phyloP scores from a whole-genome alignment of 495 filamentous ascomycete species.

The Hyaloscypha variabilis region DNA sequence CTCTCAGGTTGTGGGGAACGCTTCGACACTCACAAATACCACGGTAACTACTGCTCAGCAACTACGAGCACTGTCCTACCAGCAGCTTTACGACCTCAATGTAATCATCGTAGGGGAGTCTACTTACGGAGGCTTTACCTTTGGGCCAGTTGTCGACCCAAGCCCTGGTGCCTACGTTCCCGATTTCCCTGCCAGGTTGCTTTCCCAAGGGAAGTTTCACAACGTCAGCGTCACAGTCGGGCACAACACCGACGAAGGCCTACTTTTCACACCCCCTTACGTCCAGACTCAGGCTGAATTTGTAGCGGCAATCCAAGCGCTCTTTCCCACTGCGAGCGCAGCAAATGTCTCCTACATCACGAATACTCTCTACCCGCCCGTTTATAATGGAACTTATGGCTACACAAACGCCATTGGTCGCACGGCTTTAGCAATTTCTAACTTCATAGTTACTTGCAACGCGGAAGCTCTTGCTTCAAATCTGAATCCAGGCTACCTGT shows the following conservation, averaged over 20 bases:
- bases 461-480: conserved; percentile 39
- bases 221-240: conserved; percentile 57
- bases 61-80: conserved; percentile 48
- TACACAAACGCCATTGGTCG: conserved; percentile 43
- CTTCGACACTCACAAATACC: conserved; percentile 7
- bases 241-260: conserved; percentile 57
- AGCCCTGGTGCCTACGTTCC: conserved; percentile 53
- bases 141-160: conserved; percentile 58
- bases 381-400: conserved; percentile 41
- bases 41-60: conserved; percentile 48
- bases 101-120: conserved; percentile 43
- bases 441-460: conserved; percentile 52
- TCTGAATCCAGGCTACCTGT: conserved; percentile 56
- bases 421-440: conserved; percentile 36
- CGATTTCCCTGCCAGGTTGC: conserved; percentile 53
- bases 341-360: neutral
- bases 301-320: neutral
- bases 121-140: conserved; percentile 52
- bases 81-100: conserved; percentile 53
- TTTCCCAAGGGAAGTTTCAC: conserved; percentile 59
- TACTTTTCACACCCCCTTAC: conserved; percentile 21
- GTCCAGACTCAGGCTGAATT: neutral
- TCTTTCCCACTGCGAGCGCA: neutral
- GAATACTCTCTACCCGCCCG: conserved; percentile 29
- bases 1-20: conserved; percentile 17